Conservation (phyloP, 805 yeast genomes). For the Saccharomycopsis sp. region DNA sequence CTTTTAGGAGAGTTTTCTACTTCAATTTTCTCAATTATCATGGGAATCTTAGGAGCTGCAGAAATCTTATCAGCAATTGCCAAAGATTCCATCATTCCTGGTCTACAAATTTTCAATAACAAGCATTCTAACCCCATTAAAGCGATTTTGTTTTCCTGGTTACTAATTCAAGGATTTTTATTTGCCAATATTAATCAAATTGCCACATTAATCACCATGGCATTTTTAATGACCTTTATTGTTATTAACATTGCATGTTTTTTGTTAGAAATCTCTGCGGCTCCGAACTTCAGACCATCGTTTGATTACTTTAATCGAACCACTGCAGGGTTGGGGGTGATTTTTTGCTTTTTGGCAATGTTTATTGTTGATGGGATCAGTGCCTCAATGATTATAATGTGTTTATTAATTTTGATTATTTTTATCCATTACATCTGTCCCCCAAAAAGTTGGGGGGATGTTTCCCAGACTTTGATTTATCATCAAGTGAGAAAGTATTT, state of each 20-base stretch:
- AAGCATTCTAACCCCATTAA: slow-evolving; percentile 44
- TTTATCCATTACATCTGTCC: slow-evolving; percentile 86
- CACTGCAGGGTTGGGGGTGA: slow-evolving; percentile 72
- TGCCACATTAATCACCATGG: slow-evolving; percentile 95
- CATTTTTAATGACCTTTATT: slow-evolving; percentile 90
- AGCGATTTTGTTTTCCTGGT: slow-evolving; percentile 69
- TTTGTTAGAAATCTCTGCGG: slow-evolving; percentile 74
- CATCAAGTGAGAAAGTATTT: slow-evolving; percentile 94
- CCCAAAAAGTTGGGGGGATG: slow-evolving; percentile 97
- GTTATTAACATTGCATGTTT: slow-evolving; percentile 94
- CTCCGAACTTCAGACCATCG: slow-evolving; percentile 97
- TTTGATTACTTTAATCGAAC: slow-evolving; percentile 75
- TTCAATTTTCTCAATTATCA: slow-evolving; percentile 82
- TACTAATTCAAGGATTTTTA: slow-evolving; percentile 72
- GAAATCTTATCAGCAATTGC: slow-evolving; percentile 86
- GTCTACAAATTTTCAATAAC: slow-evolving; percentile 45
- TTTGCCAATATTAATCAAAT: slow-evolving; percentile 88
- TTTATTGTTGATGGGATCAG: slow-evolving; percentile 87
- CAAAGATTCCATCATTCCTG: slow-evolving; percentile 80
- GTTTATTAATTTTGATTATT: slow-evolving; percentile 55
- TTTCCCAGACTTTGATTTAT: slow-evolving; percentile 86
- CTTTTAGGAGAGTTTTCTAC: slow-evolving; percentile 88
- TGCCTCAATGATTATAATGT: slow-evolving; percentile 64
- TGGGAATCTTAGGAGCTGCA: slow-evolving; percentile 95
- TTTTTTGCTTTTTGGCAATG: slow-evolving; percentile 73